Conservation (phyloP, 257 asterid species). For the Misopates orontium region DNA sequence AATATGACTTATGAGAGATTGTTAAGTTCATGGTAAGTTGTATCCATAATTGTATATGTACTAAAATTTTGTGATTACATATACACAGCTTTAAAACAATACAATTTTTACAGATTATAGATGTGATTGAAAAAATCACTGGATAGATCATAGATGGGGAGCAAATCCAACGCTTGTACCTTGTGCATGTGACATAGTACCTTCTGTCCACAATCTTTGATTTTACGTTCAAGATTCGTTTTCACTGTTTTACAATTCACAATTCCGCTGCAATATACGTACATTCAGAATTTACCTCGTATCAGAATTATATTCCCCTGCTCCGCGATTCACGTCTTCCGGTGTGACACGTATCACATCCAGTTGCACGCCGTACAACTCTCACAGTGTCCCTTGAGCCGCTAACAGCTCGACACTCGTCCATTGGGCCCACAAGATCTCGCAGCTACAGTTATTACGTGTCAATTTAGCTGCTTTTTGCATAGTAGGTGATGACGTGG, state of each 20-base stretch:
- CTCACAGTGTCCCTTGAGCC: not conserved
- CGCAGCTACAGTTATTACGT: slow-evolving; percentile 48
- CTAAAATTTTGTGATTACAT: no score
- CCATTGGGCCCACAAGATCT: slow-evolving; percentile 20
- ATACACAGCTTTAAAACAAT: no score
- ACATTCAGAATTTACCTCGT: not conserved
- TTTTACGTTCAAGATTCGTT: slow-evolving; percentile 29
- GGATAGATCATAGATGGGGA: no score
- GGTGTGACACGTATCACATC: slow-evolving; percentile 20
- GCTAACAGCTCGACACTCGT: slow-evolving; percentile 36
- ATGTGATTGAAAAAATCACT: no score
- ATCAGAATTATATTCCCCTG: slow-evolving; percentile 21
- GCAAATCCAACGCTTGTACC: no score
- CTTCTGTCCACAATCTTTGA: slow-evolving; percentile 32
- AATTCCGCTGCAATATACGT: not conserved
- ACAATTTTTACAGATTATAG: no score
- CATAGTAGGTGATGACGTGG: slow-evolving; percentile 31
- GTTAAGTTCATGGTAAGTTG: no score
- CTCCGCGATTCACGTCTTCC: slow-evolving; percentile 32
- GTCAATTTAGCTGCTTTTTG: slow-evolving; percentile 30
- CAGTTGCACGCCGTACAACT: not conserved
- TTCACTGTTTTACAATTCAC: slow-evolving; percentile 32
- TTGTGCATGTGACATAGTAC: slow-evolving; percentile 18
- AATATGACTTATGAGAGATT: no score
- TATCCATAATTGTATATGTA: no score